Evolutionary conservation across 345 rosid genomes (phyloP), one percentile per base, ranked within the genome.

Genomic region (Salix suchowensis): DNA sequence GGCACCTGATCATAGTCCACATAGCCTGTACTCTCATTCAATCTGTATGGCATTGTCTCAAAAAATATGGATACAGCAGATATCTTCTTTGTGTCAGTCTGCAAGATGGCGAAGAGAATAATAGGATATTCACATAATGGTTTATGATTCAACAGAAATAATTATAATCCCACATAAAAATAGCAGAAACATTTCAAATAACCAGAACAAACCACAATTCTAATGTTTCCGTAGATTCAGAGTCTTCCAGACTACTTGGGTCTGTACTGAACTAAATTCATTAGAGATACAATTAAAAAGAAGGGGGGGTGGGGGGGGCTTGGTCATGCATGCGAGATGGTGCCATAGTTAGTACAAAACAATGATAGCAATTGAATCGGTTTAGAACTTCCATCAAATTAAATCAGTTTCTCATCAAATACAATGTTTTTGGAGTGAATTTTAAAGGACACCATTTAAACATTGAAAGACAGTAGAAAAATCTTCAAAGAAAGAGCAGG

Each of bases 21-120:
- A 82, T 90, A 92, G 40, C 97, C 97, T 4, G 98, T 92, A 84
- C 67, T 89, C 86, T 95, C 98, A 72, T 95, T 71, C 82, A 95
- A 84, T 88, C 98, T 88, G 76, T 95, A 95, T 13, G 98, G 98
- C 98, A 95, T 89, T 64, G 97, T 92, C 89, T 95, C 97, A 79
- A 95, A 95, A 83, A 91, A 92, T 72, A 92, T 91, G 78, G 98
- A 95, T 16, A 92, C 97, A 46, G 97, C 98, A 75, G 98, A 95
- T 82, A 95, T 92, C 83, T 92, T 92, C 86, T 92, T 95, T 0
- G 97, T 91, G 81, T 92, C 97, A 75, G 98, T 95, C 98, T 92
- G 89, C 82, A 77, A 26, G 76, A 36, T 16, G 76, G 72, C 72
- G 78, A 78, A 15, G 16, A 68, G 44, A 79, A 23, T 7, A 72